These are phyloP conservation scores for Laguncularia racemosa DNA, from an alignment of 345 rosid species.

Conservation along the genomic window DNA sequence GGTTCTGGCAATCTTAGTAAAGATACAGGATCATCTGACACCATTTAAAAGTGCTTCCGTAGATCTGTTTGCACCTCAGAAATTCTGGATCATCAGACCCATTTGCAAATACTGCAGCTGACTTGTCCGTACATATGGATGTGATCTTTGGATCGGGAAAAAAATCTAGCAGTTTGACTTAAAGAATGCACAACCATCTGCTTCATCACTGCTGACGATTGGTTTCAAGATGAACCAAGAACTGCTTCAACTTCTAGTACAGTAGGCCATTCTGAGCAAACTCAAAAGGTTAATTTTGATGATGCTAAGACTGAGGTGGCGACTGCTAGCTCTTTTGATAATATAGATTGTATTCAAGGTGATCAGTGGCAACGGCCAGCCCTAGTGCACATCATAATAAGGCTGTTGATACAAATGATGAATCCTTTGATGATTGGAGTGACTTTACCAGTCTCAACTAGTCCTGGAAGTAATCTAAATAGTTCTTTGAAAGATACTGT, in stretches of 20 bases:
- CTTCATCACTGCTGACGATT: conserved; percentile 6
- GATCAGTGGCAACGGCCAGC: conserved; percentile 26
- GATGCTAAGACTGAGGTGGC: conserved; percentile 10
- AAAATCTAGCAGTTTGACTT: neutral
- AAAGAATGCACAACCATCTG: conserved; percentile 1
- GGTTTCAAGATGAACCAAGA: conserved; percentile 9
- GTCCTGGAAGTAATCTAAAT: conserved; percentile 18
- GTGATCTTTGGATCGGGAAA: conserved; percentile 13
- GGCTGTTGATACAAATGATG: conserved; percentile 32
- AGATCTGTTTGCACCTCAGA: conserved; percentile 7
- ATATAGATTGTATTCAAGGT: conserved; percentile 26
- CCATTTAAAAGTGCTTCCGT: conserved; percentile 6
- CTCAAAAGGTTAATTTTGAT: conserved; percentile 16
- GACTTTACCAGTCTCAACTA: conserved; percentile 45
- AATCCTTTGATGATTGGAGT: conserved; percentile 58
- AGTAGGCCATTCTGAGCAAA: conserved; percentile 16
- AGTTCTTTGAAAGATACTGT: conserved; percentile 18
- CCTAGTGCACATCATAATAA: conserved; percentile 16
- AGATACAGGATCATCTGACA: conserved; percentile 5
- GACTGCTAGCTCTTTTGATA: conserved; percentile 19
- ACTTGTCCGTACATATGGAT: conserved; percentile 13
- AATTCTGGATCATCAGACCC: conserved; percentile 7
- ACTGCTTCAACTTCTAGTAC: conserved; percentile 6
- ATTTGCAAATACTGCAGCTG: conserved; percentile 6
- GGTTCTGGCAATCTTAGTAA: conserved; percentile 1